Evolutionary conservation across 2,329 filamentous ascomycete genomes (phyloP).

Genomic region (Herpotrichia juniperi): DNA sequence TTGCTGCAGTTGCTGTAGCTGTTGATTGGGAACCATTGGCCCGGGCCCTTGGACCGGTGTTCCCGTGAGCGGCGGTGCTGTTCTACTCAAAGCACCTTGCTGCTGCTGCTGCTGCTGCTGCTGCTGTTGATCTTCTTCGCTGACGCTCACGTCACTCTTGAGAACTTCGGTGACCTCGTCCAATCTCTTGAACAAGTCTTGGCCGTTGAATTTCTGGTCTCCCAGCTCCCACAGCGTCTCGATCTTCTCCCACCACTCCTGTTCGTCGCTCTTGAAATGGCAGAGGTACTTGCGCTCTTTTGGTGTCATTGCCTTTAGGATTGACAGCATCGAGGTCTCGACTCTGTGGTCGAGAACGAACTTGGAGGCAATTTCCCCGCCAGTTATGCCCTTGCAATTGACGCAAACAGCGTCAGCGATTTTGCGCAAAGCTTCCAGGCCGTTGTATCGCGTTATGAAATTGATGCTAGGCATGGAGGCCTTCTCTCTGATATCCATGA

Average conservation of each 20-base stretch:
- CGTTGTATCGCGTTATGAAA: constrained; percentile 4
- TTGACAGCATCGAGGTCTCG: constrained; percentile 2
- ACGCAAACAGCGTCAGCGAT: constrained; percentile 2
- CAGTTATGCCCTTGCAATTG: background rate
- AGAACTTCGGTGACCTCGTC: background rate
- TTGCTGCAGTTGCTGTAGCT: background rate
- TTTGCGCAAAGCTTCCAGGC: constrained; percentile 3
- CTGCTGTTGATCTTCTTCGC: background rate
- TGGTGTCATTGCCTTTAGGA: constrained; percentile 5
- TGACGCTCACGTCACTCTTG: background rate
- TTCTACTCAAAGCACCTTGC: background rate
- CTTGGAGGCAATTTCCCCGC: background rate
- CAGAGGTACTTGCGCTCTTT: constrained; percentile 57
- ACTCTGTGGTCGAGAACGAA: constrained; percentile 1
- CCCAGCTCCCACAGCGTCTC: background rate
- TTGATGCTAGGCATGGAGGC: background rate
- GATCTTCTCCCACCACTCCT: background rate
- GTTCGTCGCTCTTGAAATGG: constrained; percentile 54
- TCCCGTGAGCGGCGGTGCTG: background rate
- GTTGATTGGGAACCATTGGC: constrained; percentile 1
- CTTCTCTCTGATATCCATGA: constrained; percentile 1
- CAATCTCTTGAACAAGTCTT: background rate
- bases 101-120: background rate
- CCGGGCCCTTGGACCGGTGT: background rate
- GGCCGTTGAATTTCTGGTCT: background rate